phyloP scores from a whole-genome alignment of 1,284 basidiomycete species.

The Fomitopsis pinicola region DNA sequence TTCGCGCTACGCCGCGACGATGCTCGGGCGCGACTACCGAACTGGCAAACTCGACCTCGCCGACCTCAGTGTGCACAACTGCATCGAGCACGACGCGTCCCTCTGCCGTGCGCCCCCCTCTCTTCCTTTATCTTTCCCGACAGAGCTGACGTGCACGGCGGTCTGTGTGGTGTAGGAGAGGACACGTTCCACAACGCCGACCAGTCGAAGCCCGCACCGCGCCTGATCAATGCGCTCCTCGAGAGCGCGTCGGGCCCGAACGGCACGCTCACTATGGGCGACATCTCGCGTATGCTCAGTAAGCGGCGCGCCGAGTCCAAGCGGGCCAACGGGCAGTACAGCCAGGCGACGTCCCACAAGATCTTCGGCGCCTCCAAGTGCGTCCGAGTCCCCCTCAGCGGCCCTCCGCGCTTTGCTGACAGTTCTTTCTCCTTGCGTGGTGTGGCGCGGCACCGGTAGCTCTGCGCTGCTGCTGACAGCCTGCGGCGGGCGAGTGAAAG shows the following conservation, averaged over 20 bases:
- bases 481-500: constrained; percentile 57
- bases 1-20: constrained; percentile 51
- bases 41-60: constrained; percentile 57
- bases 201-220: constrained; percentile 46
- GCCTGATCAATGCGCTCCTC: constrained; percentile 54
- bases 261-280: constrained; percentile 45
- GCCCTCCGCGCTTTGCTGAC: background rate
- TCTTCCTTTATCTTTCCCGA: background rate
- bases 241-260: constrained; percentile 47
- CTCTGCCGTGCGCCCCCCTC: constrained; percentile 46
- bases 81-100: constrained; percentile 76
- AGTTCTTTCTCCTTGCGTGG: no score
- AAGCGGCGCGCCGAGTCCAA: constrained; percentile 55
- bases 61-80: constrained; percentile 68
- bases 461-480: constrained; percentile 50
- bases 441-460: constrained; percentile 33
- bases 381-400: background rate
- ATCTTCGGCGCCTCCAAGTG: constrained; percentile 65
- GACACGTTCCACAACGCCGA: constrained; percentile 46
- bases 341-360: constrained; percentile 44
- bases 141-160: background rate
- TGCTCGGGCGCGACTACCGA: constrained; percentile 51
- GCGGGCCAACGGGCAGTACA: constrained; percentile 51
- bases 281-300: constrained; percentile 50
- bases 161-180: constrained; percentile 39